Evolutionary conservation across 1,139 yeast genomes (phyloP), one percentile per base, ranked within the genome.

Genomic region (Yamadazyma oceani): DNA sequence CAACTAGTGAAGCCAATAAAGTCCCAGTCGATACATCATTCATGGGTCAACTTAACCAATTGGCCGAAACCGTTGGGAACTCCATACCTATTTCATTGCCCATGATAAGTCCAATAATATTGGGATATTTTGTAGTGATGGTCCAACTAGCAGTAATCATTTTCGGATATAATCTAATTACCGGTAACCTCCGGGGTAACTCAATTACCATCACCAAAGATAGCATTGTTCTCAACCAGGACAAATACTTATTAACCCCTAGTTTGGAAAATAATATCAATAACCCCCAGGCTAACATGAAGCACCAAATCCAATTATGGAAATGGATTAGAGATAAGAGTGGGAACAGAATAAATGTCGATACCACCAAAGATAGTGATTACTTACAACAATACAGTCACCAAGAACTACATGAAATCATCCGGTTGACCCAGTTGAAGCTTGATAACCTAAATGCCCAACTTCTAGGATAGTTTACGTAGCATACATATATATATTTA

Each of bases 281-380:
- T 36, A 62, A 66, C 41, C 57, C 56, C 11, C 49, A 57, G 30
- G 46, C 58, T 36, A 53, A 61, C 36, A 50, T 69, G 44, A 68
- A 73, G 39, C 77, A 81, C 41, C 95, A 88, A 58, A 72, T 74
- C 27, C 74, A 75, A 29, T 59, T 89, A 40, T 89, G 96, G 96
- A 73, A 78, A 36, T 89, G 96, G 96, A 73, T 88, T 31, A 78
- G 80, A 39, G 75, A 75, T 32, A 71, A 85, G 36, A 72, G 72
- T 35, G 60, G 55, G 5, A 51, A 57, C 24, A 46, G 51, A 26
- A 37, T 58, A n/a, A 42, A 34, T 8, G 37, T 34, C 6, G 25
- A 27, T 15, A 16, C 21, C 5, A 27, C 21, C 3, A 34, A 26
- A 15, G 32, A 27, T 34, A 38, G 23, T 37, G 40, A 43, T 41